These are phyloP conservation scores for Laguncularia racemosa DNA, from an alignment of 345 rosid species.

Conservation along the genomic window DNA sequence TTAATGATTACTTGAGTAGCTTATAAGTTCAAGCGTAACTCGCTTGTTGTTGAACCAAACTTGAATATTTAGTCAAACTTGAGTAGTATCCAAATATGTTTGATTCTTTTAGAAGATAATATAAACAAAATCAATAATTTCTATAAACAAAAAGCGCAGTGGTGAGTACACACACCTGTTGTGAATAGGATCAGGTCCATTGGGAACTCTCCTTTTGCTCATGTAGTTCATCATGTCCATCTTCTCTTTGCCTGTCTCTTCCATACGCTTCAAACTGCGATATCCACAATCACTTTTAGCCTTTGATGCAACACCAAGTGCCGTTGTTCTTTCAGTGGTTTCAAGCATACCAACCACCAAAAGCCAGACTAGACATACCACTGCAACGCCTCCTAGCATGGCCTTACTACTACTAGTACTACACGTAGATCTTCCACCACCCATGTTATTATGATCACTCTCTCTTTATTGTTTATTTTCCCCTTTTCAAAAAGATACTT, in stretches of 20 bases:
- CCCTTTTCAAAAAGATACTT: constrained; percentile 1
- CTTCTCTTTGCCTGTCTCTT: neutral
- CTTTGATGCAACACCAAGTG: too few relatives aligned
- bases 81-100: too few relatives aligned
- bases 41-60: too few relatives aligned
- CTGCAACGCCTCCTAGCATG: constrained; percentile 20
- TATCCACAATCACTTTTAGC: too few relatives aligned
- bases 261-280: too few relatives aligned
- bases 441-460: too few relatives aligned
- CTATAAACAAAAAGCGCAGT: too few relatives aligned
- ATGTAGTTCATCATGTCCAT: constrained; percentile 47
- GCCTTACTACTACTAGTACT: constrained; percentile 6
- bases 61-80: too few relatives aligned
- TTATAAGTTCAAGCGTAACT: too few relatives aligned
- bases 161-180: constrained; percentile 52
- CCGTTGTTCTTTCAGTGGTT: constrained; percentile 13
- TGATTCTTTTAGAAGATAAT: too few relatives aligned
- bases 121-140: too few relatives aligned
- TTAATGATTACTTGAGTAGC: too few relatives aligned
- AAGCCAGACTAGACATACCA: constrained; percentile 25
- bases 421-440: neutral
- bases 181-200: constrained; percentile 96
- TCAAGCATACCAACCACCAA: constrained; percentile 22
- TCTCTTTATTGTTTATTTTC: neutral
- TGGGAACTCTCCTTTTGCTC: constrained; percentile 84